Percentiles rank a stretch among this genome's conserved stretches.
Conservation (phyloP, 108 stramenopile genomes). For the Cyclotella cryptica region DNA sequence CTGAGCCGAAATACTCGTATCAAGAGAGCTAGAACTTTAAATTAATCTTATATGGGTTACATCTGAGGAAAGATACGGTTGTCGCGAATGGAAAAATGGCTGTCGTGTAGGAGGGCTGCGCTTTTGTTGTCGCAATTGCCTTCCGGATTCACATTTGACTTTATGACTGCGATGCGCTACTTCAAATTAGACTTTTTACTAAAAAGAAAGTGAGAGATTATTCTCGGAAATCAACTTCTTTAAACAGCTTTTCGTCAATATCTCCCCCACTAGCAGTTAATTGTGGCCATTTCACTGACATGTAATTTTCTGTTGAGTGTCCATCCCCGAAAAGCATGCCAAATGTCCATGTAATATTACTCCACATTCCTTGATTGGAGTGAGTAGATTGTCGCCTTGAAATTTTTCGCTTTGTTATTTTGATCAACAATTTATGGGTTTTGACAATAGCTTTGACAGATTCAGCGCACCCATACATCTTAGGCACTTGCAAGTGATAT, state of each 20-base stretch:
- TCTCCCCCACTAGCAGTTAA: constrained; percentile 9
- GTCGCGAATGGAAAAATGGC: too few species aligned
- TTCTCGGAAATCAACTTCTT: constrained; percentile 8
- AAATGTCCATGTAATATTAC: not conserved
- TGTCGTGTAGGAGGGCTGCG: too few species aligned
- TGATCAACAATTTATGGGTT: constrained; percentile 64
- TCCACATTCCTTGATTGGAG: constrained; percentile 18
- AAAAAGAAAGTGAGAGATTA: not conserved
- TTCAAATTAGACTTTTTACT: not conserved
- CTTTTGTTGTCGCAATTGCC: too few species aligned
- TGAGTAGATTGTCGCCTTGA: constrained; percentile 10
- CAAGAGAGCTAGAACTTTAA: too few species aligned
- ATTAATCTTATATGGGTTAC: too few species aligned
- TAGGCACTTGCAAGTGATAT: constrained; percentile 67
- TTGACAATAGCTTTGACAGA: constrained; percentile 64
- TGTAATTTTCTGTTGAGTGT: not conserved
- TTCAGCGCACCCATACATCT: constrained; percentile 66
- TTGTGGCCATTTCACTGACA: constrained; percentile 23
- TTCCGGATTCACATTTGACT: too few species aligned
- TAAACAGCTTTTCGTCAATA: constrained; percentile 28
- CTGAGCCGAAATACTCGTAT: too few species aligned
- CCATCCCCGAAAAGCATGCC: constrained; percentile 8
- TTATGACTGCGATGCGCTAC: too few species aligned
- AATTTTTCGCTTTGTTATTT: constrained; percentile 63
- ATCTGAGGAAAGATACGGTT: too few species aligned